phyloP scores from a whole-genome alignment of 2,329 filamentous ascomycete genomes.

The Phoma sp. region DNA sequence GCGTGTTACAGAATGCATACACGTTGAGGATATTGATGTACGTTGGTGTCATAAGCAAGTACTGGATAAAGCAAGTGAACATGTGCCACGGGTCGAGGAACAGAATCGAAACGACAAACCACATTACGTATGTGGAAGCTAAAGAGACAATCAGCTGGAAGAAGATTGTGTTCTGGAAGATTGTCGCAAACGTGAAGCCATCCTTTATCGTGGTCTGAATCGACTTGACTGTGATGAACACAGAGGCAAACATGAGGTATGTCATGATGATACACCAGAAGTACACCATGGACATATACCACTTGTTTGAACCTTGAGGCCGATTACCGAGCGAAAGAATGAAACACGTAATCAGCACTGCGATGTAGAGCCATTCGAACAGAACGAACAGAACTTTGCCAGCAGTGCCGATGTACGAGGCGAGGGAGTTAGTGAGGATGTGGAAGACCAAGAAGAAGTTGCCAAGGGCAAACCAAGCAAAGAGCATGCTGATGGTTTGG shows the following conservation, averaged over 20 bases:
- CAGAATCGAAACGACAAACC: slow-evolving; percentile 86
- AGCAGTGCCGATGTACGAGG: slow-evolving; percentile 74
- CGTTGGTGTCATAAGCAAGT: slow-evolving; percentile 90
- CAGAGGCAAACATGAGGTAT: slow-evolving; percentile 88
- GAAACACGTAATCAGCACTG: slow-evolving; percentile 91
- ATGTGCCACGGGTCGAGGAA: slow-evolving; percentile 99
- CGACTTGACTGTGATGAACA: slow-evolving; percentile 90
- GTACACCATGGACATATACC: slow-evolving; percentile 97
- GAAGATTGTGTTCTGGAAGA: slow-evolving; percentile 89
- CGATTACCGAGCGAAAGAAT: slow-evolving; percentile 93
- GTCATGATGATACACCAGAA: slow-evolving; percentile 98
- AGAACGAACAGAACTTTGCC: slow-evolving; percentile 84
- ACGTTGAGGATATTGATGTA: slow-evolving; percentile 99
- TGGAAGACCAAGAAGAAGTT: slow-evolving; percentile 99
- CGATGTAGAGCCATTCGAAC: slow-evolving; percentile 96
- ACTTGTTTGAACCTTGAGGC: slow-evolving; percentile 88
- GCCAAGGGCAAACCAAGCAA: slow-evolving; percentile 96
- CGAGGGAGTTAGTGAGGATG: slow-evolving; percentile 88
- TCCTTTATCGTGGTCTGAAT: slow-evolving; percentile 72
- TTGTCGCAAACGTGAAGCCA: slow-evolving; percentile 71
- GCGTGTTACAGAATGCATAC: slow-evolving; percentile 97
- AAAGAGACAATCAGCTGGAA: slow-evolving; percentile 93
- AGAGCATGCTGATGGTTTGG: slow-evolving; percentile 95
- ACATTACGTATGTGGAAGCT: slow-evolving; percentile 89
- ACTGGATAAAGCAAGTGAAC: slow-evolving; percentile 92